phyloP scores from a whole-genome alignment of 768 basidiomycete genomes.

The Podaxis sp. region DNA sequence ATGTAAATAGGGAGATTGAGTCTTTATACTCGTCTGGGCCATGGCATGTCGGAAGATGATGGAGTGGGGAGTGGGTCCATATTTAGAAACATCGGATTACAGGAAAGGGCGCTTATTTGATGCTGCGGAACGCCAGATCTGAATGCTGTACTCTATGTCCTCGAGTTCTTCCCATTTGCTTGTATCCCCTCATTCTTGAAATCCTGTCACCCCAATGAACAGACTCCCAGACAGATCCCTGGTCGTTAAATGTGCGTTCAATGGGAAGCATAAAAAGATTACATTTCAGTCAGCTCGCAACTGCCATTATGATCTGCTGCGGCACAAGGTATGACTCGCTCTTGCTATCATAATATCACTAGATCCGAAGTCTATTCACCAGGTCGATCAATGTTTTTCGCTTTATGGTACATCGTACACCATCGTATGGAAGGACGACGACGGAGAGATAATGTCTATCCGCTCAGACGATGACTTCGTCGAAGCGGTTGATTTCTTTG shows the following conservation, averaged over 20 bases:
- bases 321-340: conserved; percentile 57
- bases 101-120: neutral
- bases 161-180: conserved; percentile 6
- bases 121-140: conserved; percentile 15
- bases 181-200: neutral
- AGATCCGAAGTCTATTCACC: conserved; percentile 14
- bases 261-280: conserved; percentile 71
- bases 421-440: conserved; percentile 87
- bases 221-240: conserved; percentile 73
- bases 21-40: neutral
- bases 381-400: conserved; percentile 88
- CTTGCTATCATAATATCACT: conserved; percentile 9
- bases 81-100: conserved; percentile 7
- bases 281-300: conserved; percentile 77
- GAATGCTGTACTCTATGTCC: conserved; percentile 15
- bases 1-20: no score
- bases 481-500: conserved; percentile 88
- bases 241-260: conserved; percentile 82
- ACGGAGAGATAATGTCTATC: conserved; percentile 75
- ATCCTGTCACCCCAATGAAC: conserved; percentile 25
- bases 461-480: conserved; percentile 70
- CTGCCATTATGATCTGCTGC: conserved; percentile 75
- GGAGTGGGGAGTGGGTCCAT: neutral
- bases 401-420: conserved; percentile 67
- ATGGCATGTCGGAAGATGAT: neutral